A percentile compares a stretch with the other conserved stretches of the same genome.
Conservation (phyloP, 495 filamentous ascomycete genomes). For the Aspergillus egyptiacus region DNA sequence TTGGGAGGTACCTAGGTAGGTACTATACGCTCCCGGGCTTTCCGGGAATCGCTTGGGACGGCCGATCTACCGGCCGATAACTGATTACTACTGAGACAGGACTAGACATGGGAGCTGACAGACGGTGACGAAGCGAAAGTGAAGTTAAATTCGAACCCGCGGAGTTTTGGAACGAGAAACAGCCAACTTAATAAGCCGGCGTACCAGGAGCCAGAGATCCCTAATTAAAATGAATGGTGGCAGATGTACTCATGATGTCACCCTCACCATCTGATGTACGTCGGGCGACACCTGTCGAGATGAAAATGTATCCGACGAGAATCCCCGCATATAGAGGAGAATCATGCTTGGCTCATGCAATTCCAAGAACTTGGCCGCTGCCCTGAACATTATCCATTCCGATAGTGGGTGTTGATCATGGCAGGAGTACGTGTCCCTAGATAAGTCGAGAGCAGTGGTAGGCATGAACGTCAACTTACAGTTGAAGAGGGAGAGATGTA, state of each 20-base stretch:
- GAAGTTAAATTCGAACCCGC: no score
- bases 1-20: no score
- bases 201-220: neutral
- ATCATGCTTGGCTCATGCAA: neutral
- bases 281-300: neutral
- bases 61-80: no score
- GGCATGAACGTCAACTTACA: neutral
- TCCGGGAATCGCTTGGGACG: no score
- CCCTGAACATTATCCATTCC: constrained; percentile 2
- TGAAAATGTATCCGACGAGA: neutral
- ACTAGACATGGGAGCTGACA: no score
- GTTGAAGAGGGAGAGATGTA: no score
- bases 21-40: no score
- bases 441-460: neutral
- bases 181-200: neutral
- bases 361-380: constrained; percentile 1
- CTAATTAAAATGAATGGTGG: neutral
- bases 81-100: no score
- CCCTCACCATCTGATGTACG: neutral
- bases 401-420: neutral
- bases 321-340: neutral
- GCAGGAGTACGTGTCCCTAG: neutral
- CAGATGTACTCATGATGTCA: constrained; percentile 8
- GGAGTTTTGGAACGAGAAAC: neutral
- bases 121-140: no score